phyloP scores from a whole-genome alignment of 805 yeast genomes.

The Lachancea dasiensis region DNA sequence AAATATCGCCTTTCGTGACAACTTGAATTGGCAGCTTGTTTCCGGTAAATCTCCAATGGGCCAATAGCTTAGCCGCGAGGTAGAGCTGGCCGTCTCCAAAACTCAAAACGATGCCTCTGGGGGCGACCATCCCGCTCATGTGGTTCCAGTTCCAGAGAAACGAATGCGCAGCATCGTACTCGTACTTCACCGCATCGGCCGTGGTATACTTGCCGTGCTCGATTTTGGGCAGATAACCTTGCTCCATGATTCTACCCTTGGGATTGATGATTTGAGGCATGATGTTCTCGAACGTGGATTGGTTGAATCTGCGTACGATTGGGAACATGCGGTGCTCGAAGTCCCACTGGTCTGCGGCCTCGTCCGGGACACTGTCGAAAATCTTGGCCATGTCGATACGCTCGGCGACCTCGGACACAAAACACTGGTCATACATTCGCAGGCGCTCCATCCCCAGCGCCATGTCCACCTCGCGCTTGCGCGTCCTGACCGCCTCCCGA shows the following conservation, averaged over 20 bases:
- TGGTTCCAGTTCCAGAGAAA: slow-evolving; percentile 18
- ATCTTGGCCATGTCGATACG: slow-evolving; percentile 3
- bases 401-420: slow-evolving; percentile 8
- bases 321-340: slow-evolving; percentile 25
- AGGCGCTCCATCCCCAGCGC: slow-evolving; percentile 15
- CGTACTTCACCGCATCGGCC: slow-evolving; percentile 3
- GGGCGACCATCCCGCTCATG: slow-evolving; percentile 12
- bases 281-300: slow-evolving; percentile 12
- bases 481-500: slow-evolving; percentile 6
- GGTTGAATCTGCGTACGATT: slow-evolving; percentile 12
- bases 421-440: slow-evolving; percentile 21
- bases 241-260: slow-evolving; percentile 6
- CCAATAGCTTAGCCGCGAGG: slow-evolving; percentile 34
- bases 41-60: slow-evolving; percentile 33
- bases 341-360: slow-evolving; percentile 13
- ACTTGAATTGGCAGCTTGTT: slow-evolving; percentile 39
- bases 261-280: slow-evolving; percentile 16
- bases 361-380: background rate
- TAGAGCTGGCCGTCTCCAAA: slow-evolving; percentile 25
- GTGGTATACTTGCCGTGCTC: background rate
- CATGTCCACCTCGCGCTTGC: slow-evolving; percentile 10
- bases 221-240: slow-evolving; percentile 12
- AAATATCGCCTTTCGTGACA: slow-evolving; percentile 35
- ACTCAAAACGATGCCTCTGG: slow-evolving; percentile 20
- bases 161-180: slow-evolving; percentile 12